Conservation (phyloP, 768 basidiomycete genomes). For the Pleurotus cornucopiae region DNA sequence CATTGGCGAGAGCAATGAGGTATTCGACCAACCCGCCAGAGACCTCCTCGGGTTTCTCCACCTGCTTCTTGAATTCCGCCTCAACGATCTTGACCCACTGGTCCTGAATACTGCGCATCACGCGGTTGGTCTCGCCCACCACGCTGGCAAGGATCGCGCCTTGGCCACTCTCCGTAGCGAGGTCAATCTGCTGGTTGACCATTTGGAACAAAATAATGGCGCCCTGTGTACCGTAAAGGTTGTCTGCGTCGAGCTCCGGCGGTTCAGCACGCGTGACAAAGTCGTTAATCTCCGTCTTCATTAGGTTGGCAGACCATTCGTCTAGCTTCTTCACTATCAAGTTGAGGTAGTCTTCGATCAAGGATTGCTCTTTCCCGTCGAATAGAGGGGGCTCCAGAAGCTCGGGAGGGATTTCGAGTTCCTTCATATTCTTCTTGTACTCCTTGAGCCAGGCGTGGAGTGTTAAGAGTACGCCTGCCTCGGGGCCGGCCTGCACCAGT, state of each 20-base stretch:
- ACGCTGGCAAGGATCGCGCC: slow-evolving; percentile 90
- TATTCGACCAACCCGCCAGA: slow-evolving; percentile 92
- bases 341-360: slow-evolving; percentile 94
- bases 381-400: slow-evolving; percentile 87
- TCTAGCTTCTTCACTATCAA: slow-evolving; percentile 93
- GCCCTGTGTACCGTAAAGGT: slow-evolving; percentile 86
- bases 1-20: slow-evolving; percentile 94
- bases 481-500: slow-evolving; percentile 70
- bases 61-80: slow-evolving; percentile 80
- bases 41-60: slow-evolving; percentile 84
- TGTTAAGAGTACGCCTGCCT: slow-evolving; percentile 82
- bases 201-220: slow-evolving; percentile 96
- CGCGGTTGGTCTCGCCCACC: slow-evolving; percentile 80
- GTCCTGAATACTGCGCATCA: slow-evolving; percentile 85
- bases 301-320: slow-evolving; percentile 93
- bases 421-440: slow-evolving; percentile 93
- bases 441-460: slow-evolving; percentile 95
- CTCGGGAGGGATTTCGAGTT: slow-evolving; percentile 78
- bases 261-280: slow-evolving; percentile 81
- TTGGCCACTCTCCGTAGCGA: slow-evolving; percentile 94
- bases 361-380: slow-evolving; percentile 87
- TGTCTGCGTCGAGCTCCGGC: slow-evolving; percentile 86
- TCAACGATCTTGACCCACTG: slow-evolving; percentile 86
- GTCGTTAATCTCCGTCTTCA: slow-evolving; percentile 84
- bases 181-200: slow-evolving; percentile 95